Evolutionary conservation across 768 basidiomycete genomes (phyloP).

Genomic region (Stropharia rugosoannulata): DNA sequence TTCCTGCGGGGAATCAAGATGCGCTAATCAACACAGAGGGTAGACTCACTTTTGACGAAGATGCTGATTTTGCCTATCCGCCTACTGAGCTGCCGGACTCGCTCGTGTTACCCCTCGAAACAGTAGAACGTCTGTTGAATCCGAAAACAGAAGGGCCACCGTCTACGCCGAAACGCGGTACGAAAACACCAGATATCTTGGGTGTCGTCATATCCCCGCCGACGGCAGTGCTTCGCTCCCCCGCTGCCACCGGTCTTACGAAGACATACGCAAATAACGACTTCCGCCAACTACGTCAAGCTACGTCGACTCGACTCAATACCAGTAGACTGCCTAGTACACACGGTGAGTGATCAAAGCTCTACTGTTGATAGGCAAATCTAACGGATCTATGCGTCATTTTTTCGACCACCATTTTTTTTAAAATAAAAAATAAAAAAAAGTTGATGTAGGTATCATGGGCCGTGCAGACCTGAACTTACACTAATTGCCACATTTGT

Average conservation of each 20-base stretch:
- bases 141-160: slow-evolving; percentile 34
- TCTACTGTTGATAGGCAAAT: neutral
- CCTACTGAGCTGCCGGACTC: slow-evolving; percentile 30
- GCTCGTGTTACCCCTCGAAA: slow-evolving; percentile 44
- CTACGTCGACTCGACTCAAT: slow-evolving; percentile 70
- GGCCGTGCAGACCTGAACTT: slow-evolving; percentile 26
- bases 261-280: slow-evolving; percentile 83
- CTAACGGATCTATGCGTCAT: neutral
- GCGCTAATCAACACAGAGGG: slow-evolving; percentile 22
- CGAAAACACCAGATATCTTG: slow-evolving; percentile 55
- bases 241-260: slow-evolving; percentile 74
- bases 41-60: slow-evolving; percentile 39
- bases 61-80: slow-evolving; percentile 30
- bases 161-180: slow-evolving; percentile 53
- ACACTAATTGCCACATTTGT: slow-evolving; percentile 11
- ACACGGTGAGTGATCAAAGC: slow-evolving; percentile 50
- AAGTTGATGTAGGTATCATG: slow-evolving; percentile 43
- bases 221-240: slow-evolving; percentile 65
- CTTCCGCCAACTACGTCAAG: slow-evolving; percentile 73
- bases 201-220: slow-evolving; percentile 72
- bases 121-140: slow-evolving; percentile 48
- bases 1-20: slow-evolving; percentile 23
- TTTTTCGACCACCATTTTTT: neutral
- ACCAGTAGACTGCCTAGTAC: slow-evolving; percentile 85
- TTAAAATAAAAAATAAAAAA: neutral